Evolutionary conservation across 805 yeast genomes (phyloP).

Genomic region (Monosporozyma solicola): DNA sequence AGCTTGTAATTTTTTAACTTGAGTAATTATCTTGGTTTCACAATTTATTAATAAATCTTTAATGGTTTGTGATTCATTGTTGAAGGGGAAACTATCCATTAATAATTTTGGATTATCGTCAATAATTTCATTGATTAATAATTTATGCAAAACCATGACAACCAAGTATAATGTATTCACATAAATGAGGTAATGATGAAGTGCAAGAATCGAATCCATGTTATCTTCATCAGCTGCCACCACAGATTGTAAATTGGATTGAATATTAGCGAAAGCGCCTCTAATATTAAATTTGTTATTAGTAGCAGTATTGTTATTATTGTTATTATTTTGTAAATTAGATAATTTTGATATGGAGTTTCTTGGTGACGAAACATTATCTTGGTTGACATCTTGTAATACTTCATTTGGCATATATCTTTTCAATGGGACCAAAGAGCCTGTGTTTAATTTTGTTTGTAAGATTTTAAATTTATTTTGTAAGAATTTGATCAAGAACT

Average conservation of each 20-base stretch:
- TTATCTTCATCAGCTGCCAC: constrained; percentile 24
- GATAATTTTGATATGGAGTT: constrained; percentile 15
- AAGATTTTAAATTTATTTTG: constrained; percentile 21
- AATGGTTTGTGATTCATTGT: constrained; percentile 27
- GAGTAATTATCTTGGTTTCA: constrained; percentile 19
- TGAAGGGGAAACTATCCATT: constrained; percentile 32
- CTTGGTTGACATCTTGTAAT: neutral
- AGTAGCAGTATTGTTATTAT: neutral
- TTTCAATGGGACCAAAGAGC: constrained; percentile 14
- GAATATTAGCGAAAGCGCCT: constrained; percentile 33
- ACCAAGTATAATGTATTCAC: constrained; percentile 67
- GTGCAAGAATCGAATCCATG: constrained; percentile 29
- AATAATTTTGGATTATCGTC: constrained; percentile 27
- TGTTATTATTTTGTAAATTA: neutral
- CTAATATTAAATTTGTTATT: constrained; percentile 23
- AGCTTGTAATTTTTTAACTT: constrained; percentile 26
- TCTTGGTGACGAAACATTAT: neutral
- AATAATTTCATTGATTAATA: constrained; percentile 33
- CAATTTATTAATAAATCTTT: constrained; percentile 19
- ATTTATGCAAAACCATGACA: constrained; percentile 45
- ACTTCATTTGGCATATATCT: constrained; percentile 16
- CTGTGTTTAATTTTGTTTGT: constrained; percentile 19
- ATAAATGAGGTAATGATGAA: constrained; percentile 54
- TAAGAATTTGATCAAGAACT: constrained; percentile 23
- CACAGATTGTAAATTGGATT: constrained; percentile 27